Percentiles rank a stretch among this genome's conserved stretches.
These are phyloP conservation scores for Suillus alpinus DNA, from an alignment of 768 basidiomycete species.

Conservation along the genomic window DNA sequence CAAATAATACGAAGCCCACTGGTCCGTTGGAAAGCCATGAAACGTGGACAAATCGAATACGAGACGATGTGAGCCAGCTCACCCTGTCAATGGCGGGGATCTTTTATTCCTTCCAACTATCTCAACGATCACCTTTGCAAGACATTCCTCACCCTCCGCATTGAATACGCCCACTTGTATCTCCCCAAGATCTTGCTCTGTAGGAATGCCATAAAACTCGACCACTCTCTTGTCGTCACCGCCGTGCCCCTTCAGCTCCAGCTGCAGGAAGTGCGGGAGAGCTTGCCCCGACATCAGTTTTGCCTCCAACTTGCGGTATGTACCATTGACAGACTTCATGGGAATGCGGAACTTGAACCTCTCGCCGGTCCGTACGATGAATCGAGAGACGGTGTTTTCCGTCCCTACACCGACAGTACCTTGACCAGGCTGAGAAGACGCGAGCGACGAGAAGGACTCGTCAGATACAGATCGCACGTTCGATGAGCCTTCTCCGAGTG, in stretches of 20 bases:
- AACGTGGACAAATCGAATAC: not conserved
- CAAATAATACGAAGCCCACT: constrained; percentile 19
- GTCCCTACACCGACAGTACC: constrained; percentile 26
- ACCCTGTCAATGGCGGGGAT: constrained; percentile 20
- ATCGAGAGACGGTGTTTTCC: constrained; percentile 28
- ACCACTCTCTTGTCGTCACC: constrained; percentile 45
- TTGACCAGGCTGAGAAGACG: constrained; percentile 50
- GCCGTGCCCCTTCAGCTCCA: constrained; percentile 41
- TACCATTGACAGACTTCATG: constrained; percentile 28
- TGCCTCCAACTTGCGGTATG: constrained; percentile 42
- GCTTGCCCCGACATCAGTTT: constrained; percentile 49
- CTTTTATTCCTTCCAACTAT: constrained; percentile 40
- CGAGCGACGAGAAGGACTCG: constrained; percentile 59
- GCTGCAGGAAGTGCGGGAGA: constrained; percentile 55
- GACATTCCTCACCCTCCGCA: constrained; percentile 45
- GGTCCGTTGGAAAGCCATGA: constrained; percentile 7
- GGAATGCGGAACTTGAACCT: constrained; percentile 57
- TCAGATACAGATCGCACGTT: constrained; percentile 33
- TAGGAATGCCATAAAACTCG: constrained; percentile 56
- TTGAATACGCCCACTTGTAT: constrained; percentile 55
- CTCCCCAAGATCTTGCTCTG: constrained; percentile 49
- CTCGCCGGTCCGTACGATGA: constrained; percentile 55
- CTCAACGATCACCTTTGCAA: constrained; percentile 56
- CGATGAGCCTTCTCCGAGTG: constrained; percentile 54
- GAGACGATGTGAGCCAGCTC: constrained; percentile 23